These are phyloP conservation scores for Aspergillus ochraceoroseus DNA, from an alignment of 2,329 filamentous ascomycete species.

Conservation along the genomic window DNA sequence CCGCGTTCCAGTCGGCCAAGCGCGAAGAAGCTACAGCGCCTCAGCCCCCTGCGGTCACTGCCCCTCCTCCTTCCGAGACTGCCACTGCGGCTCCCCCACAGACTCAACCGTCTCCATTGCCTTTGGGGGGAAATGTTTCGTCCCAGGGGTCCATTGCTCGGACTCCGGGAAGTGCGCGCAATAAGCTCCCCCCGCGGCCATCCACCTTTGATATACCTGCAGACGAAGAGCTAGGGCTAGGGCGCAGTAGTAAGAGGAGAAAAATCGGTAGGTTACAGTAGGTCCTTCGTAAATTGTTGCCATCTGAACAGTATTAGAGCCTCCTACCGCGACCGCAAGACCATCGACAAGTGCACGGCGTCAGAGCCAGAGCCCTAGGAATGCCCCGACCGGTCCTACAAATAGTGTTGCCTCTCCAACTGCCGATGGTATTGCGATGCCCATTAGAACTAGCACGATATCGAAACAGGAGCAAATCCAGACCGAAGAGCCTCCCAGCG, in stretches of 20 bases:
- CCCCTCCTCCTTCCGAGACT: slow-evolving; percentile 18
- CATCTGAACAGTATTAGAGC: slow-evolving; percentile 4
- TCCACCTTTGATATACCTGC: slow-evolving; percentile 37
- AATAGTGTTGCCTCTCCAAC: neutral
- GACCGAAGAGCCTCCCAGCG: neutral
- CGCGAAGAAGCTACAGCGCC: too few species aligned
- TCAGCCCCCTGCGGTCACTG: slow-evolving; percentile 19
- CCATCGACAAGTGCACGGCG: neutral
- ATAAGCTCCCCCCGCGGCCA: slow-evolving; percentile 28
- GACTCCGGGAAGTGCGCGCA: slow-evolving; percentile 34
- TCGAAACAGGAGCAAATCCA: neutral
- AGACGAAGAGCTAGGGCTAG: slow-evolving; percentile 28
- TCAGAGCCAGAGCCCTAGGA: neutral
- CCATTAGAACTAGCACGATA: slow-evolving; percentile 1
- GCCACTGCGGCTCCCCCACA: slow-evolving; percentile 12
- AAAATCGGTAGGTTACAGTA: slow-evolving; percentile 29
- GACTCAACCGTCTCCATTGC: slow-evolving; percentile 13
- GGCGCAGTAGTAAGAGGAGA: slow-evolving; percentile 32
- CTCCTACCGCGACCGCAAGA: neutral
- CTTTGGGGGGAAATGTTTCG: slow-evolving; percentile 11
- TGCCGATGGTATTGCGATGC: neutral
- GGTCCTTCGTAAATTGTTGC: neutral
- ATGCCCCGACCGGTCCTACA: neutral
- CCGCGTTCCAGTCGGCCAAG: slow-evolving; percentile 27
- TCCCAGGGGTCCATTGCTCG: slow-evolving; percentile 18